Evolutionary conservation across 2,329 filamentous ascomycete species (phyloP), one percentile per base, ranked within the genome.

Genomic region (Aspergillus transmontanensis): DNA sequence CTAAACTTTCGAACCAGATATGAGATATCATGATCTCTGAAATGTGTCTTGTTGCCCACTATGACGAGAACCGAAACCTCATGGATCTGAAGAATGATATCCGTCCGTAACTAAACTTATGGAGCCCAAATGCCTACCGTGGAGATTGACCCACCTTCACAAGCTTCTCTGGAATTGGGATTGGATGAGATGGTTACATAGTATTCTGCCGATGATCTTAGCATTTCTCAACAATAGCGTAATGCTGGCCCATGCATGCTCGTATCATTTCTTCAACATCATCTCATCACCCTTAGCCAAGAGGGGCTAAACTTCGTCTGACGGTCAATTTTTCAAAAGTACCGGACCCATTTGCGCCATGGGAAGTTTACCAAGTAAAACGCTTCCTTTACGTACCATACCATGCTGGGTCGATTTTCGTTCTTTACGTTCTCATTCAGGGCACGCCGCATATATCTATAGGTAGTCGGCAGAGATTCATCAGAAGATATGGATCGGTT

Each of bases 121-220:
- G 51, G 51, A 54, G 51, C 51, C 51, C 30, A 23, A 36, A 23
- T 32, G 51, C 28, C 51, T 54, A 54, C 36, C 51, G 51, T 54
- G 51, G 51, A 36, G 51, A 54, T 54, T 36, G 51, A 54, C 51
- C 51, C 51, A 54, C 51, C 51, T 54, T 28, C 19, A 36, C 51
- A 36, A 11, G 32, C 30, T 32, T 54, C 10, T 16, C 10, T n/a
- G n/a, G 21, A 21, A 23, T 11, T 23, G 4, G 43, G n/a, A 46
- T 23, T 23, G 43, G 21, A 46, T 46, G 39, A 41, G 19, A 41
- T 41, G 39, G 19, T 19, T 41, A 41, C 23, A 26, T 26, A 26
- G 23, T 26, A 26, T 41, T 41, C 16, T 19, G 43, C 10, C 9
- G 2, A 45, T 45, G n/a, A 45, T 11, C 19, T 23, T 23, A 46